A percentile compares a stretch with the other conserved stretches of the same genome.
Evolutionary conservation across 2,329 filamentous ascomycete species (phyloP).

Genomic region (Fusarium mangiferae): DNA sequence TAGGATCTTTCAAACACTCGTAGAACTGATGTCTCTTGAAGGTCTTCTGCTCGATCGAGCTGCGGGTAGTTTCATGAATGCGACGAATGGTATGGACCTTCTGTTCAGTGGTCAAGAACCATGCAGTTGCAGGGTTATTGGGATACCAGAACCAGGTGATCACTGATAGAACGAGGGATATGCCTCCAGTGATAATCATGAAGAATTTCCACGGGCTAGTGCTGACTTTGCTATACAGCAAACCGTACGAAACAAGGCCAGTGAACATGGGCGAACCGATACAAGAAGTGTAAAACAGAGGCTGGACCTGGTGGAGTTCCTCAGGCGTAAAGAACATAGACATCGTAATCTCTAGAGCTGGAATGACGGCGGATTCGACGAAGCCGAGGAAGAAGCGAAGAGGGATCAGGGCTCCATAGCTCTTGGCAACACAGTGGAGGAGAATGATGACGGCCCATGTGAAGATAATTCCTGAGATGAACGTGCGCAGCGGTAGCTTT

Average conservation of each 20-base stretch:
- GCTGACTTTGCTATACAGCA: not conserved
- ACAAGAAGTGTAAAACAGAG: not conserved
- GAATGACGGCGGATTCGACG: not conserved
- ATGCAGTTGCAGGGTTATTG: not conserved
- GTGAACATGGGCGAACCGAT: conserved; percentile 3
- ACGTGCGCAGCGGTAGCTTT: not conserved
- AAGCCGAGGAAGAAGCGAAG: conserved; percentile 1
- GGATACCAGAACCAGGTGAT: conserved; percentile 4
- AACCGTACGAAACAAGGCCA: not conserved
- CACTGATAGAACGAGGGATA: not conserved
- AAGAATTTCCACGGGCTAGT: conserved; percentile 6
- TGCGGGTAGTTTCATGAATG: not conserved
- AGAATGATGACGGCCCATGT: not conserved
- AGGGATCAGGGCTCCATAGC: not conserved
- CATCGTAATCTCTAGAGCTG: not conserved
- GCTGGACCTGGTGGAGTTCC: not conserved
- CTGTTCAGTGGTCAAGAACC: conserved; percentile 1
- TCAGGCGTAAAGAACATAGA: not conserved
- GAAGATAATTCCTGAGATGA: not conserved
- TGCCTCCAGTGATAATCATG: not conserved
- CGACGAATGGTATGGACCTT: not conserved
- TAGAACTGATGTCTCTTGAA: not conserved
- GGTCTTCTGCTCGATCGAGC: conserved; percentile 1
- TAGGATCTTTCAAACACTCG: not conserved
- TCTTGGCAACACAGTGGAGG: not conserved